A percentile compares a stretch with the other conserved stretches of the same genome.
These are phyloP conservation scores for Urostyla sp. DNA, from an alignment of 73 alveolate species.

Conservation along the genomic window DNA sequence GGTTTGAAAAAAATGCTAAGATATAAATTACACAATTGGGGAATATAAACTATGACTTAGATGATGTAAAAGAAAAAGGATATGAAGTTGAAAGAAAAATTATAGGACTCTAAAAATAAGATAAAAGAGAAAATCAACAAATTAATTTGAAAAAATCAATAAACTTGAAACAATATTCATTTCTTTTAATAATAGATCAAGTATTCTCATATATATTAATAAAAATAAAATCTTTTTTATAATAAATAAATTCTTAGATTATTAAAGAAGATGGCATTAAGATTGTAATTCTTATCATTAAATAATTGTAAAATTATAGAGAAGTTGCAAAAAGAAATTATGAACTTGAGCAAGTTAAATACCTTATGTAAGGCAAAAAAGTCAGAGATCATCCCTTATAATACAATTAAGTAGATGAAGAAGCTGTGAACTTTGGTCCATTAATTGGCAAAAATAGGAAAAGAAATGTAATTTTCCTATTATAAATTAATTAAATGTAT, in stretches of 20 bases:
- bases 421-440: not conserved
- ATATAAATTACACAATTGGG: constrained; percentile 56
- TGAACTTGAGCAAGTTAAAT: constrained; percentile 54
- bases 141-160: too few relatives aligned
- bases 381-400: constrained; percentile 65
- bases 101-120: not conserved
- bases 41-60: constrained; percentile 30
- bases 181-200: not conserved
- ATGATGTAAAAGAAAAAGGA: constrained; percentile 8
- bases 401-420: not conserved
- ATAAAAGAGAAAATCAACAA: not conserved
- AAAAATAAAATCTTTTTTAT: not conserved
- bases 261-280: constrained; percentile 2
- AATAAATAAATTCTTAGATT: not conserved
- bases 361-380: constrained; percentile 24
- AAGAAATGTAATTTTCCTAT: not conserved
- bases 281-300: not conserved
- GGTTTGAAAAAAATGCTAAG: constrained; percentile 46
- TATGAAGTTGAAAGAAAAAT: not conserved
- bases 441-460: not conserved
- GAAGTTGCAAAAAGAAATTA: constrained; percentile 55
- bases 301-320: not conserved
- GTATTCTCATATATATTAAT: not conserved
- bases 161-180: not conserved
- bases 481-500: not conserved